phyloP scores from a whole-genome alignment of 441 rosid genomes.

The Biscutella laevigata region DNA sequence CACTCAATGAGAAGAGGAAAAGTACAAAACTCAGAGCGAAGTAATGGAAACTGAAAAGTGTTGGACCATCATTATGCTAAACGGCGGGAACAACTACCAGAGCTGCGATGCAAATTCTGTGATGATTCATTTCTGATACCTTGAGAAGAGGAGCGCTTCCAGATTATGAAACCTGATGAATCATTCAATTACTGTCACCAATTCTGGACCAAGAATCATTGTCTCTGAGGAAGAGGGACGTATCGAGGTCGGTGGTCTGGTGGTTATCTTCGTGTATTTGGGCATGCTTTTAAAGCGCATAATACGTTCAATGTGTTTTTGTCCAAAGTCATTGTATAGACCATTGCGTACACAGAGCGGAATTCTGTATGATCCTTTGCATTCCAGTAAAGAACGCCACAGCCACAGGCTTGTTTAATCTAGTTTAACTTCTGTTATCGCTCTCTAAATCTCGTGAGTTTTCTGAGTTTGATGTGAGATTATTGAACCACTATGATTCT shows the following conservation, averaged over 20 bases:
- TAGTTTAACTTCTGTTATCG: neutral
- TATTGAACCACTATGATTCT: neutral
- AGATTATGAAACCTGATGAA: constrained; percentile 1
- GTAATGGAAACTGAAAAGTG: constrained; percentile 12
- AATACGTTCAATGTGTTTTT: neutral
- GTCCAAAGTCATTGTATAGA: neutral
- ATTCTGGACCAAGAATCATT: constrained; percentile 3
- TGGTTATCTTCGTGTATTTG: constrained; percentile 4
- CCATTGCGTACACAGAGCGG: neutral
- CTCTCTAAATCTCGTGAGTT: neutral
- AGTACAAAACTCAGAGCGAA: constrained; percentile 61
- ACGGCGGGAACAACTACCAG: neutral
- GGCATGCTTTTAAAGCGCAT: neutral
- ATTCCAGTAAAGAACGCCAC: neutral
- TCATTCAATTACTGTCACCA: neutral
- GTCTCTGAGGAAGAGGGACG: neutral
- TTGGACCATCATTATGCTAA: neutral
- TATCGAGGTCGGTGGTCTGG: constrained; percentile 1
- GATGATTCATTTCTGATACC: neutral
- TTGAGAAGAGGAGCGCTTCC: neutral
- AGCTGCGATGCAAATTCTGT: neutral
- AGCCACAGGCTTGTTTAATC: neutral
- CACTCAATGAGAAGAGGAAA: constrained; percentile 58
- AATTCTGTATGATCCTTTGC: neutral
- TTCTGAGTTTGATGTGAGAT: neutral